Evolutionary conservation across 768 basidiomycete genomes (phyloP), one percentile per base, ranked within the genome.

Genomic region (Psilocybe sp.): DNA sequence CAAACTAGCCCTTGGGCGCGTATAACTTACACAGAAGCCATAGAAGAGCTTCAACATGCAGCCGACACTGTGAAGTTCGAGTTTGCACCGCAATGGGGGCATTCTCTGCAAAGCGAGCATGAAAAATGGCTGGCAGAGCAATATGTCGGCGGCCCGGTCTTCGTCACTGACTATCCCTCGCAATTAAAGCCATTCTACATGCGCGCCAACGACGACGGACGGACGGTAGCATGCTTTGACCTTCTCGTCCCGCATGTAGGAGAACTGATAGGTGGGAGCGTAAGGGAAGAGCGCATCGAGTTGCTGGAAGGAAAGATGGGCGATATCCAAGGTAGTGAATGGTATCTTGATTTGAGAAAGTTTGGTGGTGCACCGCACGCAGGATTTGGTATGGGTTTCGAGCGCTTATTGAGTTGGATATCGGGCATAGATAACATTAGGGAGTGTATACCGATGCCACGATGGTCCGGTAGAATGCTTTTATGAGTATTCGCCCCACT

Each of bases 331-430:
- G 67, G 62, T 16, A 77, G 75, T 53, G 64, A 66, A 39, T 91
- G 89, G 89, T 99, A 99, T 67, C 53, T 84, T 44, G 93, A 97
- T 58, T 64, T 97, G 56, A 74, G 96, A 51, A 76, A 76, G 60
- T 95, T 80, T 59, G 97, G 97, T 9, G 86, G 87, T 14, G 87
- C 90, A 15, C 89, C 92, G 2, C 96, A 98, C 67, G 94, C 90
- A 13, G 97, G 97, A 13, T 98, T 93, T 68, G 97, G 97, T 5
- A 76, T 98, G 74, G 97, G 97, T 1, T 97, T 96, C 60, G 97
- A 99, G 67, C 74, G 97, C 52, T 72, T 97, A 15, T 75, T 98
- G 14, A 81, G 84, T 39, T 96, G 91, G 89, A 68, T 97, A 10
- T 83, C 86, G 15, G 94, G 93, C 0, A 75, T 91, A 40, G 86